Base-by-base conservation (phyloP, 108 stramenopile species). In the Pseudonitzschia pungens region DNA sequence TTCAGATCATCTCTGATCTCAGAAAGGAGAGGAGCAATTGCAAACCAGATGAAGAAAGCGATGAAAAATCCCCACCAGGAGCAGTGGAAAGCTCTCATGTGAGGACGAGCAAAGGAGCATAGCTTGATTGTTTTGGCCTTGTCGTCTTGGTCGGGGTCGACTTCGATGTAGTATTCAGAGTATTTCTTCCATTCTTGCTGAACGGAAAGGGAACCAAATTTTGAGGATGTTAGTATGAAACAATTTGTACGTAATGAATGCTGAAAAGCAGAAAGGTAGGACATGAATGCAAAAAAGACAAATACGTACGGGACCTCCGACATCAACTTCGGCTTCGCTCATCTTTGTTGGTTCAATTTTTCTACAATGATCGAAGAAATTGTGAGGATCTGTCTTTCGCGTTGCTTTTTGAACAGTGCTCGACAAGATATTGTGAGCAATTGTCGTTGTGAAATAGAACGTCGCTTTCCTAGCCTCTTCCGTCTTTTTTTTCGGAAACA, bases 21-120 rank as follows among this genome's bases (percentile, higher is more conserved):
- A 6, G 79, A 67, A 21, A 97, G 69, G 29, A 97, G 87, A 21
- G 93, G 96, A 20, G 96, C 91, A 68, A 92, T 84, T 66, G 92
- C 81, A 70, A 97, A 97, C 96, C 96, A 97, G 65, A 87, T 84
- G 78, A 93, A 86, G 81, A 97, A 97, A 31, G 94, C 94, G 27
- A 81, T 78, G 81, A 93, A 93, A 81, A 92, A 96, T 51, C 76
- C 71, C 43, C 77, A 73, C 89, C 89, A 90, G 26, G 85, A 71
- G 60, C 72, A 81, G 74, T 93, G 92, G 72, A 93, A 91, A 2
- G 88, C 90, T 59, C 92, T 77, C 90, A 89, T 91, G 71, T 91
- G 90, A 54, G 90, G 90, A 8, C 87, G 77, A 20, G 79, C 56
- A 50, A 86, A 82, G 71, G 40, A 79, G 59, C 75, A 82, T n/a